Percentiles rank a stretch among this genome's conserved stretches.
These are phyloP conservation scores for Massariosphaeria phaeospora DNA, from an alignment of 495 filamentous ascomycete species.

Conservation along the genomic window DNA sequence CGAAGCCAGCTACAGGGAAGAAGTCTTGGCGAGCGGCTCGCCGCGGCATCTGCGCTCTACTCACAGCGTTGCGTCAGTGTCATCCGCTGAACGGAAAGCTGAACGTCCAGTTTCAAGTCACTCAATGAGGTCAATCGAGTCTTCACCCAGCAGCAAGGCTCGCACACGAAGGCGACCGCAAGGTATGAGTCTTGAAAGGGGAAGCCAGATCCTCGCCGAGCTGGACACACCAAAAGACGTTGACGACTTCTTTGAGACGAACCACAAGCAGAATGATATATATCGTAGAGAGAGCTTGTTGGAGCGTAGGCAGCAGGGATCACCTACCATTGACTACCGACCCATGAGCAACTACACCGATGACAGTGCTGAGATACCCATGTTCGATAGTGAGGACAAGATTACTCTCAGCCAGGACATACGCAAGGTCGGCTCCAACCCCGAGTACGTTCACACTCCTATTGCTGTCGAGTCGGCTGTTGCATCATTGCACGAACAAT, in stretches of 20 bases:
- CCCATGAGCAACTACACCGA: conserved; percentile 59
- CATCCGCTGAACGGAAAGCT: conserved; percentile 16
- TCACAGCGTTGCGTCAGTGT: conserved; percentile 28
- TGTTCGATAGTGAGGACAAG: conserved; percentile 48
- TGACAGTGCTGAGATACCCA: conserved; percentile 58
- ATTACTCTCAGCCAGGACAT: conserved; percentile 64
- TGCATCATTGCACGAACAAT: conserved; percentile 78
- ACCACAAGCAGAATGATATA: conserved; percentile 51
- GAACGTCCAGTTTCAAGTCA: conserved; percentile 16
- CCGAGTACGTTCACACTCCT: conserved; percentile 65
- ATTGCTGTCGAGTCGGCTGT: conserved; percentile 79
- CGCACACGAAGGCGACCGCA: conserved; percentile 50
- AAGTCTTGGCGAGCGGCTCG: conserved; percentile 43
- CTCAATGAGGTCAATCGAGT: conserved; percentile 33
- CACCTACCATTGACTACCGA: conserved; percentile 48
- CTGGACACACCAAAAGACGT: conserved; percentile 39
- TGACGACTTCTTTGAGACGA: conserved; percentile 50
- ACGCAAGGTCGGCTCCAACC: conserved; percentile 62
- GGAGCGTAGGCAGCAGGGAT: conserved; percentile 46
- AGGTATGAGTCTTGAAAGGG: conserved; percentile 49
- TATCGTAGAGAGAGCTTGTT: conserved; percentile 51
- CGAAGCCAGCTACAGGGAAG: conserved; percentile 67
- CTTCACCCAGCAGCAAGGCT: conserved; percentile 39
- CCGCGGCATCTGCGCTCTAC: conserved; percentile 18
- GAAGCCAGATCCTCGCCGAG: conserved; percentile 45